These are phyloP conservation scores for Saturnispora besseyi DNA, from an alignment of 805 yeast genomes.

Conservation along the genomic window DNA sequence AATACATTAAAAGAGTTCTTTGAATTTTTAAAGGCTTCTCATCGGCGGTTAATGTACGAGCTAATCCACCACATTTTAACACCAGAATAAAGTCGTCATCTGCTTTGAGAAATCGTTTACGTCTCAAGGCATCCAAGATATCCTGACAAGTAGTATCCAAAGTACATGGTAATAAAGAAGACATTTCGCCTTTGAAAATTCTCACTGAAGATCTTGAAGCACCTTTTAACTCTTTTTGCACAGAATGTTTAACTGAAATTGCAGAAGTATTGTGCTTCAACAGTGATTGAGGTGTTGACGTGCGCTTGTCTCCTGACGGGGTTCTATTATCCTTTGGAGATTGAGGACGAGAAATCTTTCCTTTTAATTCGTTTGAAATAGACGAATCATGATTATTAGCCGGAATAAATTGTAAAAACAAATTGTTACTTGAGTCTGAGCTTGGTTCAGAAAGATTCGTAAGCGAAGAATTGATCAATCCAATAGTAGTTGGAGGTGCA, in stretches of 20 bases:
- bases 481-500: slow-evolving; percentile 6
- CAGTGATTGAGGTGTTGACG: not conserved
- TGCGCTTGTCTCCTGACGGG: not conserved
- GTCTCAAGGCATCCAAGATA: slow-evolving; percentile 57
- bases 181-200: slow-evolving; percentile 74
- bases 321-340: slow-evolving; percentile 1
- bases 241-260: not conserved
- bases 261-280: not conserved
- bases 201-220: slow-evolving; percentile 39
- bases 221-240: slow-evolving; percentile 21
- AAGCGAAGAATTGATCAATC: not conserved
- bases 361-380: not conserved
- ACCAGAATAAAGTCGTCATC: slow-evolving; percentile 70
- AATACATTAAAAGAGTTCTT: slow-evolving; percentile 56
- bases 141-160: slow-evolving; percentile 72
- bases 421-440: not conserved
- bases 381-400: not conserved
- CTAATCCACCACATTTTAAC: slow-evolving; percentile 64
- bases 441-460: not conserved
- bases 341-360: slow-evolving; percentile 8
- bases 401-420: not conserved
- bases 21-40: slow-evolving; percentile 77
- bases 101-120: slow-evolving; percentile 66
- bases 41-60: slow-evolving; percentile 59
- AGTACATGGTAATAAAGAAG: slow-evolving; percentile 70